Percentiles rank a stretch among this genome's conserved stretches.
phyloP scores from a whole-genome alignment of 192 early-diverging fungal species.

The Chytriomyces hyalinus region DNA sequence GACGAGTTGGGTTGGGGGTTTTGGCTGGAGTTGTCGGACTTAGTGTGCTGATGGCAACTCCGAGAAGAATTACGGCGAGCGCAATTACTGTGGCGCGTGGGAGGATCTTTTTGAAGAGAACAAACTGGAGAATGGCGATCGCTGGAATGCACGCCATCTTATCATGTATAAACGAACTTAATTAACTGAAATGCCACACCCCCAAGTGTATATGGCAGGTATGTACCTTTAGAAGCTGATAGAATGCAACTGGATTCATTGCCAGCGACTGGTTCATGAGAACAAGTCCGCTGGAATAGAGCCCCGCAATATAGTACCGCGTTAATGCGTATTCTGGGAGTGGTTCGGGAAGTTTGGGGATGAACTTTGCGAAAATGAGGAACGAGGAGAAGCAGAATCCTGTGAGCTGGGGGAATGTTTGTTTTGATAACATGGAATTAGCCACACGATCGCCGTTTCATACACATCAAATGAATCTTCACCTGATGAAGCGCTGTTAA shows the following conservation, averaged over 20 bases:
- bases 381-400: slow-evolving; percentile 12
- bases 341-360: slow-evolving; percentile 27
- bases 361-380: slow-evolving; percentile 20
- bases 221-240: slow-evolving; percentile 25
- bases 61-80: slow-evolving; percentile 27
- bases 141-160: slow-evolving; percentile 34
- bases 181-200: no score
- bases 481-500: slow-evolving; percentile 33
- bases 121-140: slow-evolving; percentile 25
- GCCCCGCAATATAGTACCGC: slow-evolving; percentile 17
- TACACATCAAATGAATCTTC: no score
- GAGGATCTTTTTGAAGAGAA: slow-evolving; percentile 13
- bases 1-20: not conserved
- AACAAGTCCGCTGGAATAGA: slow-evolving; percentile 32
- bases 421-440: not conserved
- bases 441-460: not conserved
- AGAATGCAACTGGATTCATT: slow-evolving; percentile 34
- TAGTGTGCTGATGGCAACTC: slow-evolving; percentile 26
- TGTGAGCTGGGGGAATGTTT: not conserved
- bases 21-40: not conserved
- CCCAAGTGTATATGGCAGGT: no score
- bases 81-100: slow-evolving; percentile 11
- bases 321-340: slow-evolving; percentile 11
- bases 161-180: no score
- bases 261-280: slow-evolving; percentile 35